Evolutionary conservation across 2,329 filamentous ascomycete species (phyloP).

Genomic region (Harringtonia lauricola): DNA sequence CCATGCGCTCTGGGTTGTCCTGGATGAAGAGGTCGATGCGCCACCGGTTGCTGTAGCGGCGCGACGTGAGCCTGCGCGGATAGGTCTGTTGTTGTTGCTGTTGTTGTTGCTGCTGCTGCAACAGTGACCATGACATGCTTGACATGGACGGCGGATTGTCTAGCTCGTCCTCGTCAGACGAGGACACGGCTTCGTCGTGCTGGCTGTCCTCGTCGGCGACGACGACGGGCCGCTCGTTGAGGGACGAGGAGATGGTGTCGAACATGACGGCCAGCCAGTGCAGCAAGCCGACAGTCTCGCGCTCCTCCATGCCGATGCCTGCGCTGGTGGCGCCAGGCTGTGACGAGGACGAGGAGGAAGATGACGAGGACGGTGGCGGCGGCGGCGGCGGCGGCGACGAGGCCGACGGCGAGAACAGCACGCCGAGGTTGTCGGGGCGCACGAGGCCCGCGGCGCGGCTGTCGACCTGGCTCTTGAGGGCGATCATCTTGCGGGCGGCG

Average conservation of each 20-base stretch:
- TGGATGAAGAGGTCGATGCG: constrained; percentile 25
- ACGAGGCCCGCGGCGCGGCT: constrained; percentile 8
- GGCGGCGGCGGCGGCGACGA: not conserved
- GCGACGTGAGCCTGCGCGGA: too few species aligned
- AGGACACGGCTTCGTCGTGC: constrained; percentile 18
- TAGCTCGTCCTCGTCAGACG: constrained; percentile 11
- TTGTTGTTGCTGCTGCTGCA: not conserved
- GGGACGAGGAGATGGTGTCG: constrained; percentile 43
- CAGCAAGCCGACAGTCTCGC: constrained; percentile 37
- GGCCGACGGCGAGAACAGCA: too few species aligned
- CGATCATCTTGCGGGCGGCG: constrained; percentile 26
- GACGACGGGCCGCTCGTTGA: constrained; percentile 28
- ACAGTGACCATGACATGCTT: not conserved
- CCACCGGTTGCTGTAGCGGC: constrained; percentile 16
- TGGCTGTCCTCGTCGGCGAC: constrained; percentile 29
- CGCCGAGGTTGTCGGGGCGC: constrained; percentile 7
- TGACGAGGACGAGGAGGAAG: too few species aligned
- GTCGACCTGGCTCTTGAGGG: constrained; percentile 24
- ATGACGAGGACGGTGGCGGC: not conserved
- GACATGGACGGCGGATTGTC: constrained; percentile 3
- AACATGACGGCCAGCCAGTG: constrained; percentile 51
- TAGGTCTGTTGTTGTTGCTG: not conserved
- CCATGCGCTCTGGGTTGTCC: constrained; percentile 15
- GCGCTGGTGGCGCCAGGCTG: too few species aligned
- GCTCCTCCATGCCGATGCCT: constrained; percentile 13